Evolutionary conservation across 2,329 filamentous ascomycete genomes (phyloP).

Genomic region (Graphiopsis chlorocephala): DNA sequence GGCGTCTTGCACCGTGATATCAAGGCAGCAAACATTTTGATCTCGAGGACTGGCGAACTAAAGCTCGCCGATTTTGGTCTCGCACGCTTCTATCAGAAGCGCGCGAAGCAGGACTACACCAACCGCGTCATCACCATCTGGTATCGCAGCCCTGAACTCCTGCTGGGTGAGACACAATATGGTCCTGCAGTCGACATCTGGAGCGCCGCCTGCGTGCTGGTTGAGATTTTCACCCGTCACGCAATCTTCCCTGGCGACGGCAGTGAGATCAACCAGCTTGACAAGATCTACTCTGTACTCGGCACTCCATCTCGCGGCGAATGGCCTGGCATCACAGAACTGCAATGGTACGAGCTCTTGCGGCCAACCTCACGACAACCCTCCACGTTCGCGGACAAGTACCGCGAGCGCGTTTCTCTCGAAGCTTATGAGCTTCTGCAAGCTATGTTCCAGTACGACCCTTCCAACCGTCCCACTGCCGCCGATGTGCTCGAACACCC

Average conservation of each 20-base stretch:
- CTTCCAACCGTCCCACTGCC: slow-evolving; percentile 75
- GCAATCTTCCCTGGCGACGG: slow-evolving; percentile 95
- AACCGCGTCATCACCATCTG: slow-evolving; percentile 99
- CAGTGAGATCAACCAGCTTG: slow-evolving; percentile 90
- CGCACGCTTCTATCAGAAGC: slow-evolving; percentile 93
- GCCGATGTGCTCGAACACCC: slow-evolving; percentile 79
- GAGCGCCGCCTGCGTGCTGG: slow-evolving; percentile 94
- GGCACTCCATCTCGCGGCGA: slow-evolving; percentile 81
- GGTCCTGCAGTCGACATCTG: slow-evolving; percentile 89
- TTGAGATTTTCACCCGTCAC: slow-evolving; percentile 91
- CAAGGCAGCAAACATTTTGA: slow-evolving; percentile 92
- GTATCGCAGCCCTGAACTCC: slow-evolving; percentile 89
- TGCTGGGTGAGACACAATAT: slow-evolving; percentile 87
- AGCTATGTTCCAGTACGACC: slow-evolving; percentile 88
- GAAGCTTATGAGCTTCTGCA: slow-evolving; percentile 79
- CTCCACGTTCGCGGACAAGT: slow-evolving; percentile 78
- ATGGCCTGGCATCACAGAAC: slow-evolving; percentile 88
- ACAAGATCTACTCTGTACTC: slow-evolving; percentile 91
- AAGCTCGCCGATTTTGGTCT: slow-evolving; percentile 96
- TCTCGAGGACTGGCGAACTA: slow-evolving; percentile 86
- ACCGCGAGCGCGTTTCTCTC: slow-evolving; percentile 71
- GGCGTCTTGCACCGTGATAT: slow-evolving; percentile 97
- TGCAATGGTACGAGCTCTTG: slow-evolving; percentile 95
- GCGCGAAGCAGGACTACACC: slow-evolving; percentile 88
- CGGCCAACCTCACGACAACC: slow-evolving; percentile 71